Evolutionary conservation across 257 asterid genomes (phyloP), one percentile per base, ranked within the genome.

Genomic region (Petrea volubilis): DNA sequence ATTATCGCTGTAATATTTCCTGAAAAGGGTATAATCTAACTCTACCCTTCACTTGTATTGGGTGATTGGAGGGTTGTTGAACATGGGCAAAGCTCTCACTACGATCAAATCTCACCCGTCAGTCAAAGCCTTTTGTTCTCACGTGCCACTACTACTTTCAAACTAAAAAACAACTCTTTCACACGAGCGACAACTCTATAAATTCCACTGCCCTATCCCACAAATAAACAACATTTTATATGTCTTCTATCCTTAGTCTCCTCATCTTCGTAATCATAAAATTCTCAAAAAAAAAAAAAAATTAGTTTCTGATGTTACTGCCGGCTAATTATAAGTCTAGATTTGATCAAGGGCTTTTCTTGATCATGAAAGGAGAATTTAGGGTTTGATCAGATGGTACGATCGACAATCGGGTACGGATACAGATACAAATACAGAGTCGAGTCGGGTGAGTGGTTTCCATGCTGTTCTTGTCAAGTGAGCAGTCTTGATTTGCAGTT

Each of bases 381-480:
- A 27, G 24, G 63, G 43, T 57, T n/a, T 38, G 12, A 12, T 38
- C 24, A n/a, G 60, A 11, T 9, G 34, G 33, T 7, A 50, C 20
- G 57, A 8, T 18, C 20, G 57, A 8, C 7, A 5, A 43, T 29
- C 68, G n/a, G 51, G 15, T 40, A 38, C 12, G 5, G 20, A 40
- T 40, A 61, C 17, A 12, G 24, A 15, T 18, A 13, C 4, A 3
- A 43, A 6, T 71, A 2, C 20, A 49, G 31, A 13, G 14, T 41
- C 8, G 58, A 24, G 6, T 29, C 28, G 17, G 87, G 81, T 87
- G 80, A 80, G 83, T 87, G 87, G 44, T 81, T 83, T 87, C 89
- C 72, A 44, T 87, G 92, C 88, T 61, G 63, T 73, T 25, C 79
- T 84, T 87, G 90, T 82, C 84, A 77, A 87, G 80, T 29, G 82